These are phyloP conservation scores for Daldinia bambusicola DNA, from an alignment of 495 filamentous ascomycete species.

Conservation along the genomic window DNA sequence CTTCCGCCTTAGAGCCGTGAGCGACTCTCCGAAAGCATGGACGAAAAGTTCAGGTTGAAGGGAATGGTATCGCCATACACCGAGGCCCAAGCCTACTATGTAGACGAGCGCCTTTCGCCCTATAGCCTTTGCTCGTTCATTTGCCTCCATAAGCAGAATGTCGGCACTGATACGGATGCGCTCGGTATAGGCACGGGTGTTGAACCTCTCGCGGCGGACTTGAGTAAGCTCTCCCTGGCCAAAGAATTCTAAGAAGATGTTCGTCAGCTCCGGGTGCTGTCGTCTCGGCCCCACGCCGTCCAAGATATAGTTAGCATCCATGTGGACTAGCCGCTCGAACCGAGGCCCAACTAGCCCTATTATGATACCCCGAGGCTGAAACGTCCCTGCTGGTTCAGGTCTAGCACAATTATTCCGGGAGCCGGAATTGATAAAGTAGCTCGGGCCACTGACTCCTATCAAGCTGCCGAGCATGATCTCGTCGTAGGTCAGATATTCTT, in stretches of 20 bases:
- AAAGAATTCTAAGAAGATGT: conserved; percentile 39
- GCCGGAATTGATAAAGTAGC: conserved; percentile 47
- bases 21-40: conserved; percentile 35
- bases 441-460: conserved; percentile 44
- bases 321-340: conserved; percentile 40
- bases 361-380: conserved; percentile 44
- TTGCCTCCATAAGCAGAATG: conserved; percentile 49
- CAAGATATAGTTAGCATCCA: conserved; percentile 38
- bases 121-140: conserved; percentile 36
- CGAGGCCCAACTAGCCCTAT: conserved; percentile 46
- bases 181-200: conserved; percentile 39
- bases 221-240: neutral
- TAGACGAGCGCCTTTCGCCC: conserved; percentile 49
- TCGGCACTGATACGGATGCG: conserved; percentile 46
- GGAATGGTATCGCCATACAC: conserved; percentile 44
- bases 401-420: conserved; percentile 26
- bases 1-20: neutral
- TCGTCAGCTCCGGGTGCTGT: conserved; percentile 36
- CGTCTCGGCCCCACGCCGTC: neutral
- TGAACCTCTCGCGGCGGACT: conserved; percentile 8
- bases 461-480: conserved; percentile 49
- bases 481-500: conserved; percentile 45
- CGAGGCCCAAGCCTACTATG: conserved; percentile 53
- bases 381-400: conserved; percentile 6
- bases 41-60: conserved; percentile 41